A percentile compares a stretch with the other conserved stretches of the same genome.
Conservation (phyloP, 225 moss, liverwort and hornwort species). For the Antitrichia curtipendula region DNA sequence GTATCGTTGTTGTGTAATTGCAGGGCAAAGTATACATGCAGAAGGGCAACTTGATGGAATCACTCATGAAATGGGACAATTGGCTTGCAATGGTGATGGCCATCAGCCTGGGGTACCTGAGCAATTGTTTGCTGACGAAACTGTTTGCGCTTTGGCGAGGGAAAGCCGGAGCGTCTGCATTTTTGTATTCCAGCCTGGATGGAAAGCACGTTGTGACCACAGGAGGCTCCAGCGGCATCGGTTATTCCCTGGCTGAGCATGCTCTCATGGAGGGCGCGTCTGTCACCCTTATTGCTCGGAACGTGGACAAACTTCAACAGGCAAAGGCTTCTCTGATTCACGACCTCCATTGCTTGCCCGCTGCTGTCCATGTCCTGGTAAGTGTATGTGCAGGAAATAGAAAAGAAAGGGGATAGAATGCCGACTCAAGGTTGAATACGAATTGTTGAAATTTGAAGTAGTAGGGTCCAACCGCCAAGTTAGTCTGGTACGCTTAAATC, state of each 20-base stretch:
- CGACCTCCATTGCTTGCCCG: background rate
- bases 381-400: background rate
- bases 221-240: slow-evolving; percentile 3
- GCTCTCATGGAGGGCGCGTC: slow-evolving; percentile 9
- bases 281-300: slow-evolving; percentile 8
- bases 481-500: background rate
- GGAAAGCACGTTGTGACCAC: slow-evolving; percentile 6
- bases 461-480: background rate
- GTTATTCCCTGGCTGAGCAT: background rate
- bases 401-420: background rate
- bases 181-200: background rate
- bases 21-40: background rate
- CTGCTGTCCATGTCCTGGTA: background rate
- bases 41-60: background rate
- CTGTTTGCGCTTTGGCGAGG: background rate
- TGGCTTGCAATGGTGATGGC: background rate
- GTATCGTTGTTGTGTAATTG: background rate
- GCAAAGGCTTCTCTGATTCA: background rate
- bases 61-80: slow-evolving; percentile 5
- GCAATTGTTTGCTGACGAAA: background rate
- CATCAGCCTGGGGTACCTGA: background rate
- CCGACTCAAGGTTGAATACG: background rate
- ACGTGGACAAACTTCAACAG: background rate
- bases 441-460: background rate
- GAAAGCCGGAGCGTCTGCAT: background rate